Base-by-base conservation (phyloP, 257 asterid genomes). In the Lycium barbarum region DNA sequence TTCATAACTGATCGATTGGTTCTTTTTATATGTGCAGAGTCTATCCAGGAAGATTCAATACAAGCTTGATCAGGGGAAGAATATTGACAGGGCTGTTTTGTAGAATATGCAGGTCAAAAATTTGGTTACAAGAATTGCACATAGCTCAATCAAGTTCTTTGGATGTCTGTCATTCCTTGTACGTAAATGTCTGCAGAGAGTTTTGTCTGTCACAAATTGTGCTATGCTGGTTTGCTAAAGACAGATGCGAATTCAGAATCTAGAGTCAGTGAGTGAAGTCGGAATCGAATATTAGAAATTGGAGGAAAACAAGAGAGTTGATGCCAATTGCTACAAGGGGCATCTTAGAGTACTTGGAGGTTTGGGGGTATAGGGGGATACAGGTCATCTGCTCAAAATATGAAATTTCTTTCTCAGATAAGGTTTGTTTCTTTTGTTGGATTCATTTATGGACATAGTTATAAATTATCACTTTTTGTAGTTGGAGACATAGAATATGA, bases 101-200 rank as follows among this genome's bases (percentile, higher is more conserved):
- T 92, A 90, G 94, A 86, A 76, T 88, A 85, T 83, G 55, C 79
- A 26, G 76, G 15, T 22, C 36, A 55, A 47, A 83, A 85, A 84
- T 63, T 18, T 47, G 87, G 66, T 61, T 36, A 73, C 33, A 78
- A 26, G 26, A 81, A 87, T 66, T 83, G 89, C 88, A 83, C 89
- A 40, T 87, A 83, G 88, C 91, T 93, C 93, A 88, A 90, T 93
- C 95, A 87, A 62, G 51, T 62, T 47, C 80, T 63, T 36, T 45
- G 86, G 55, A 65, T 87, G 79, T 87, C 67, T 54, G 62, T 87
- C 85, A 80, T 85, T 87, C 86, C 88, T 88, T 91, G 86, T 73
- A 80, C 88, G 86, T 88, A 88, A 93, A 89, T 86, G 87, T 87
- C 87, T 86, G 83, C 87, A 49, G 81, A 49, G 79, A 35, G 81